phyloP scores from a whole-genome alignment of 177 flowering plant genomes.

The Tripterygium wilfordii region DNA sequence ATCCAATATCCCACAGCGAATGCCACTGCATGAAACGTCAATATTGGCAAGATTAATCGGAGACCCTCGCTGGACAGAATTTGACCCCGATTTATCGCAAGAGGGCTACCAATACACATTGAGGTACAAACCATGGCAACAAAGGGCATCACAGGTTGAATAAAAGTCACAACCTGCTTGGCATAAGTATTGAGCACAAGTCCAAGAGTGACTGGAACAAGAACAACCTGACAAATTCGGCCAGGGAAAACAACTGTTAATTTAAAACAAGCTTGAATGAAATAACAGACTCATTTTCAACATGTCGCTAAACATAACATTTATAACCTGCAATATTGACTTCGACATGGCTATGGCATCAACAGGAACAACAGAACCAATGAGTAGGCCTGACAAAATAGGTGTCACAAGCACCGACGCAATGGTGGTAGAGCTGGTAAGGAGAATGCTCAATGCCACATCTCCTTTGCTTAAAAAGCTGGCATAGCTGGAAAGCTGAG shows the following conservation, averaged over 20 bases:
- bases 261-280: background rate
- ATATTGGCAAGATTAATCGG: slow-evolving; percentile 61
- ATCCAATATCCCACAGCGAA: slow-evolving; percentile 79
- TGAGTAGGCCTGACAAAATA: slow-evolving; percentile 74
- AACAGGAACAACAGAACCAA: slow-evolving; percentile 92
- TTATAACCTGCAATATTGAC: slow-evolving; percentile 81
- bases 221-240: slow-evolving; percentile 62
- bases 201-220: slow-evolving; percentile 74
- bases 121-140: slow-evolving; percentile 95
- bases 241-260: background rate
- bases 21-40: slow-evolving; percentile 70
- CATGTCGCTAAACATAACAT: background rate
- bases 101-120: slow-evolving; percentile 93
- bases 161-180: slow-evolving; percentile 59
- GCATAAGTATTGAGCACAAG: slow-evolving; percentile 84
- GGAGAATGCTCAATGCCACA: slow-evolving; percentile 88
- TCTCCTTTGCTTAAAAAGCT: slow-evolving; percentile 91
- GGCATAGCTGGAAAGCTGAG: slow-evolving; percentile 92
- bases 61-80: slow-evolving; percentile 79
- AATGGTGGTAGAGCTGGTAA: slow-evolving; percentile 80
- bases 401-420: slow-evolving; percentile 80
- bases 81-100: slow-evolving; percentile 70
- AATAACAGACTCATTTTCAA: background rate
- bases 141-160: slow-evolving; percentile 87
- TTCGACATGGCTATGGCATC: slow-evolving; percentile 93